Percentiles rank a stretch among this genome's conserved stretches.
phyloP scores from a whole-genome alignment of 2,329 filamentous ascomycete genomes.

The Bipolaris bicolor region DNA sequence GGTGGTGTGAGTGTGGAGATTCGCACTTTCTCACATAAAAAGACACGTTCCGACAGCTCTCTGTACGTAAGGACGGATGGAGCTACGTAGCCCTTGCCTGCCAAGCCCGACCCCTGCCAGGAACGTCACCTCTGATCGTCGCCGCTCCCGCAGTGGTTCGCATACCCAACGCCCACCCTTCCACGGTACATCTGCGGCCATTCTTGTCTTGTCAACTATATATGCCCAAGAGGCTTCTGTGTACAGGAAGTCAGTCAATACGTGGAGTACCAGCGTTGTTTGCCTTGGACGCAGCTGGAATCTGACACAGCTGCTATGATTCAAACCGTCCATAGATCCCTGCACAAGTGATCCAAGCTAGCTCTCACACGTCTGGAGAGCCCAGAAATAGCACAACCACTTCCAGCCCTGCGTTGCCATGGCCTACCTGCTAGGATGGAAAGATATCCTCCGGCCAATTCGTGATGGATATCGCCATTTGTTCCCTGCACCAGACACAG shows the following conservation, averaged over 20 bases:
- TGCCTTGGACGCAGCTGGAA: not conserved
- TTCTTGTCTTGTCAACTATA: not conserved
- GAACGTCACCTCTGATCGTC: slow-evolving; percentile 25
- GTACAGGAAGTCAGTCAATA: not conserved
- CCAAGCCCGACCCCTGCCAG: slow-evolving; percentile 34
- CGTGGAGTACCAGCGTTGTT: not conserved
- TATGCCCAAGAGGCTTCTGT: not conserved
- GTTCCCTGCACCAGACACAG: slow-evolving; percentile 43
- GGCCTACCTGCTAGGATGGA: slow-evolving; percentile 43
- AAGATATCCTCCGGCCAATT: slow-evolving; percentile 49
- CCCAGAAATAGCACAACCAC: not conserved
- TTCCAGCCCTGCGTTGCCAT: slow-evolving; percentile 13
- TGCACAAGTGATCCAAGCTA: not conserved
- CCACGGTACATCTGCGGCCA: not conserved
- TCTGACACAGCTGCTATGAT: not conserved
- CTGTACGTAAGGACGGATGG: slow-evolving; percentile 29
- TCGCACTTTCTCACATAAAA: slow-evolving; percentile 34
- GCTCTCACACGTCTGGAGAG: not conserved
- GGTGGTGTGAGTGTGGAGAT: slow-evolving; percentile 19
- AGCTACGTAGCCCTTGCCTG: slow-evolving; percentile 41
- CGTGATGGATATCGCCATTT: slow-evolving; percentile 48
- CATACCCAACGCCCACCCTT: not conserved
- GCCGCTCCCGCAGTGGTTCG: slow-evolving; percentile 13
- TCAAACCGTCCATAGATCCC: not conserved
- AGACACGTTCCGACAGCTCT: slow-evolving; percentile 46